Percentiles rank a stretch among this genome's conserved stretches.
Conservation (phyloP, 805 yeast genomes). For the Saccharomyces cerevisiae region DNA sequence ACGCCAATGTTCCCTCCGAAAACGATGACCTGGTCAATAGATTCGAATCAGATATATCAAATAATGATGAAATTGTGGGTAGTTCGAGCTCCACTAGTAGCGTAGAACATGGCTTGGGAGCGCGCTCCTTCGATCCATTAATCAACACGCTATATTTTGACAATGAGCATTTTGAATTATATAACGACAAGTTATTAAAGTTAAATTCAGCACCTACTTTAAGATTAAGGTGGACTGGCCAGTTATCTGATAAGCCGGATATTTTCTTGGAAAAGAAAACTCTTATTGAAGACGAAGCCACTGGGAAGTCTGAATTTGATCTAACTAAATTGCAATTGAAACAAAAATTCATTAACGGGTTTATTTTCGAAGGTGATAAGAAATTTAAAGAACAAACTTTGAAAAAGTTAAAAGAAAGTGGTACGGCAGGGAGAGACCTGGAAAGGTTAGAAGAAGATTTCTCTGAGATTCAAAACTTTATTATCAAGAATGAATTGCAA, state of each 20-base stretch:
- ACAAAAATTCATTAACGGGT: conserved; percentile 73
- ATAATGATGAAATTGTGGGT: conserved; percentile 18
- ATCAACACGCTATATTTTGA: conserved; percentile 86
- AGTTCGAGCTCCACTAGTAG: conserved; percentile 37
- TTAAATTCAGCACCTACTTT: conserved; percentile 62
- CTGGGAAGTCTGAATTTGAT: conserved; percentile 43
- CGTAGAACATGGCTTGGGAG: conserved; percentile 29
- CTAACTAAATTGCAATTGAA: conserved; percentile 64
- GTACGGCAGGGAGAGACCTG: conserved; percentile 44
- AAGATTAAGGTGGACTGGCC: conserved; percentile 88
- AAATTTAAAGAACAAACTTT: conserved; percentile 43
- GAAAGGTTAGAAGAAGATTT: conserved; percentile 48
- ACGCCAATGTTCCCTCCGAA: conserved; percentile 36
- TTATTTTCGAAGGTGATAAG: conserved; percentile 45
- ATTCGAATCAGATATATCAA: conserved; percentile 21
- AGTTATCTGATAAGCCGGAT: conserved; percentile 65
- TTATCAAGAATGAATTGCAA: conserved; percentile 57
- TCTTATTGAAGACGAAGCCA: conserved; percentile 43
- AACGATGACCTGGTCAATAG: conserved; percentile 23
- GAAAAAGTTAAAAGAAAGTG: conserved; percentile 55
- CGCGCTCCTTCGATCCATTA: conserved; percentile 59
- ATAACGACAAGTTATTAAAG: conserved; percentile 74
- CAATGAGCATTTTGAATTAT: conserved; percentile 70
- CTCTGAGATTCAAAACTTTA: conserved; percentile 52
- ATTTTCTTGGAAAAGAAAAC: conserved; percentile 73